These are phyloP conservation scores for Bryopsis sp. DNA, from an alignment of 139 green algal genomes.

Conservation along the genomic window DNA sequence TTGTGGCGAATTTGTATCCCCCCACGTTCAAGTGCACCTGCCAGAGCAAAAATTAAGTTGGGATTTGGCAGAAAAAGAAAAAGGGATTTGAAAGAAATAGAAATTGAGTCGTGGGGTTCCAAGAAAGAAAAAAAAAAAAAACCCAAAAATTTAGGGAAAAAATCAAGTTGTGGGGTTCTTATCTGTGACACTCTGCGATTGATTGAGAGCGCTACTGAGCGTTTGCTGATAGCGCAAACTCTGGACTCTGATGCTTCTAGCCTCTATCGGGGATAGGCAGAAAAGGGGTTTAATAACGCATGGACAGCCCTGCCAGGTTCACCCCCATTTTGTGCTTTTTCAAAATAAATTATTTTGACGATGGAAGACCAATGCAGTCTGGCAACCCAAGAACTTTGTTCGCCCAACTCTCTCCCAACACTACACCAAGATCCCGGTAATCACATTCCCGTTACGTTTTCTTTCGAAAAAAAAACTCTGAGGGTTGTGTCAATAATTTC, in stretches of 20 bases:
- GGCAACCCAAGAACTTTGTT: background rate
- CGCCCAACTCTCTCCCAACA: background rate
- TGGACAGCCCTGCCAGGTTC: too few relatives aligned
- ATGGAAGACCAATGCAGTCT: background rate
- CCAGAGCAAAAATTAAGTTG: background rate
- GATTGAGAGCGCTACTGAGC: too few relatives aligned
- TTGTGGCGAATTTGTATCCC: slow-evolving; percentile 51
- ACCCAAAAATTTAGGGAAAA: background rate
- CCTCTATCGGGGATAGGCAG: too few relatives aligned
- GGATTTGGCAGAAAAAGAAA: background rate
- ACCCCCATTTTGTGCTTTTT: too few relatives aligned
- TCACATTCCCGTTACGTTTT: slow-evolving; percentile 20
- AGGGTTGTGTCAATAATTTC: background rate
- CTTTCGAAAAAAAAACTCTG: slow-evolving; percentile 15
- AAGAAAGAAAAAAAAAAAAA: background rate
- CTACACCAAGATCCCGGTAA: background rate
- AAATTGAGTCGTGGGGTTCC: background rate
- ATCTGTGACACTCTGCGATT: background rate
- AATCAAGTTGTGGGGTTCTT: background rate
- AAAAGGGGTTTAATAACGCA: too few relatives aligned
- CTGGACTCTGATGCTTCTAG: too few relatives aligned
- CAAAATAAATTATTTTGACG: too few relatives aligned
- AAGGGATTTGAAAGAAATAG: background rate
- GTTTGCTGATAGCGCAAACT: too few relatives aligned
- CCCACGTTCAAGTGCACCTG: slow-evolving; percentile 56